Conservation (phyloP, 1,284 basidiomycete genomes). For the Tilletia horrida region DNA sequence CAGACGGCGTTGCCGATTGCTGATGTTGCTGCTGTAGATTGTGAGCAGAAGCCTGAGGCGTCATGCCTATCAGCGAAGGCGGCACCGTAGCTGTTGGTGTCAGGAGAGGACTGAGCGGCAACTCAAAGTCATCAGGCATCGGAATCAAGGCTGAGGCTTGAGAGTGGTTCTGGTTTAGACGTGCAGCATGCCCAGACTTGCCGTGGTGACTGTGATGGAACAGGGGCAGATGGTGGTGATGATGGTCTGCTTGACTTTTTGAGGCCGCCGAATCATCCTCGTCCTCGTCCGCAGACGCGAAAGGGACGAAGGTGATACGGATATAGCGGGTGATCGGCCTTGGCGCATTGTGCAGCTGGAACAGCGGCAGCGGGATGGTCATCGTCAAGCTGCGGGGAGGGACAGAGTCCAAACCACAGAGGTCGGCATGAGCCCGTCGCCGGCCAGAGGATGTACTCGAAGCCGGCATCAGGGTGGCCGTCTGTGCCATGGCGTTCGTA, state of each 20-base stretch:
- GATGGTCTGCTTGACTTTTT: background rate
- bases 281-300: conserved; percentile 17
- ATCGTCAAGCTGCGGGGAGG: conserved; percentile 38
- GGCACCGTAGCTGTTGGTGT: conserved; percentile 6
- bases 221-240: background rate
- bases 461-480: background rate
- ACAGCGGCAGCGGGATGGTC: conserved; percentile 41
- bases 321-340: conserved; percentile 31
- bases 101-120: conserved; percentile 10
- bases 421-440: background rate
- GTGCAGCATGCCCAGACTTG: background rate
- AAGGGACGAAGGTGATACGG: conserved; percentile 39
- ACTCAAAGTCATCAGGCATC: conserved; percentile 13
- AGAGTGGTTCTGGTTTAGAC: background rate
- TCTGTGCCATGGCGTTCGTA: background rate
- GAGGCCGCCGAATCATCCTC: background rate
- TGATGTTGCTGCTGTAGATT: background rate
- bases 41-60: background rate
- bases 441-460: background rate
- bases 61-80: background rate
- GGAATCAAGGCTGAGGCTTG: background rate
- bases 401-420: conserved; percentile 36
- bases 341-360: conserved; percentile 16
- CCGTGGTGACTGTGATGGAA: background rate
- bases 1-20: too few species aligned